Conservation (phyloP, 1,139 yeast species). For the Blastobotrys capitulatus region DNA sequence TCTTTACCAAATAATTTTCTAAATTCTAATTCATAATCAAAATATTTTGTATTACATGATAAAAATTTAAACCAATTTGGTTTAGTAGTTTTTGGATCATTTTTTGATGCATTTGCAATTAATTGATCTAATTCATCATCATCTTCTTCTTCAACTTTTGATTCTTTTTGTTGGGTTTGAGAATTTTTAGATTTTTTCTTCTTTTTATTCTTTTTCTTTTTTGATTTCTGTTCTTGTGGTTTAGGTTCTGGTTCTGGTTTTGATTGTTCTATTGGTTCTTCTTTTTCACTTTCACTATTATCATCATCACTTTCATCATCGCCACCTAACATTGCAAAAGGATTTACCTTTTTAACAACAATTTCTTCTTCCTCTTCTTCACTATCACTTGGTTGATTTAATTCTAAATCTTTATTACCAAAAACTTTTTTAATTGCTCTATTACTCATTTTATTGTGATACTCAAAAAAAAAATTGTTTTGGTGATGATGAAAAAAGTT, state of each 20-base stretch:
- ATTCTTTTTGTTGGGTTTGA: constrained; percentile 7
- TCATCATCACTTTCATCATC: constrained; percentile 38
- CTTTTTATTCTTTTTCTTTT: constrained; percentile 16
- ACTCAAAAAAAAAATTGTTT: not conserved
- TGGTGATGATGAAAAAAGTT: not conserved
- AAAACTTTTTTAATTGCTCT: constrained; percentile 22
- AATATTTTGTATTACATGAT: constrained; percentile 39
- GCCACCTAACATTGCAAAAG: constrained; percentile 48
- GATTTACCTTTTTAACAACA: constrained; percentile 34
- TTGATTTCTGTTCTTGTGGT: constrained; percentile 12
- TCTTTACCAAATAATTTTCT: constrained; percentile 54
- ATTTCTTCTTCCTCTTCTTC: constrained; percentile 11
- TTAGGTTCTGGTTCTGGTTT: constrained; percentile 21
- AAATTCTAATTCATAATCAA: constrained; percentile 80
- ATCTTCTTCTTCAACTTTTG: constrained; percentile 16
- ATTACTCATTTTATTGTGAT: constrained; percentile 16
- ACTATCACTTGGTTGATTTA: not conserved
- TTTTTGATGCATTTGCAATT: constrained; percentile 14
- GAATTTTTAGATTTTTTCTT: constrained; percentile 12
- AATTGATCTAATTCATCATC: constrained; percentile 15
- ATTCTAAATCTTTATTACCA: constrained; percentile 15
- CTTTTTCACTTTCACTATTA: constrained; percentile 25
- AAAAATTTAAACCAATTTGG: constrained; percentile 24
- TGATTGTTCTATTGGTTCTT: constrained; percentile 16
- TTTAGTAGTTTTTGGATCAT: constrained; percentile 20